Percentiles rank a stretch among this genome's conserved stretches.
Evolutionary conservation across 2,329 filamentous ascomycete genomes (phyloP).

Genomic region (Mycosphaerella arachidis): DNA sequence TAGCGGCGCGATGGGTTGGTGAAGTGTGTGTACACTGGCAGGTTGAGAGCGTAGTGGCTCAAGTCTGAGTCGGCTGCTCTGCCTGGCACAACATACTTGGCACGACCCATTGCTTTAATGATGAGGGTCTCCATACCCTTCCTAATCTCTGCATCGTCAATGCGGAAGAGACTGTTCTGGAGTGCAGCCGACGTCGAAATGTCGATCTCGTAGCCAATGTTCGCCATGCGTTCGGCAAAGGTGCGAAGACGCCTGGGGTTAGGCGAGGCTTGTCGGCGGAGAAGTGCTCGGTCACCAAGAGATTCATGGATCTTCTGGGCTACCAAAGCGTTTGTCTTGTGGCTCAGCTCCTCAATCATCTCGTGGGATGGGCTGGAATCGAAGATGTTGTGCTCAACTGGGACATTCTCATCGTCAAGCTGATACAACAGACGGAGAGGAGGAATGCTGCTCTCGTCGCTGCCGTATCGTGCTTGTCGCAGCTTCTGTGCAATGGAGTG

Average conservation of each 20-base stretch:
- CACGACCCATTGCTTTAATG: slow-evolving; percentile 91
- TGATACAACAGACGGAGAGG: slow-evolving; percentile 86
- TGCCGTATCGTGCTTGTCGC: slow-evolving; percentile 76
- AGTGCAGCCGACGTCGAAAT: slow-evolving; percentile 82
- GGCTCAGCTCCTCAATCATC: slow-evolving; percentile 88
- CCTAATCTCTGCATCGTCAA: slow-evolving; percentile 81
- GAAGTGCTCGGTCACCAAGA: slow-evolving; percentile 85
- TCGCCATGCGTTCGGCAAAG: slow-evolving; percentile 88
- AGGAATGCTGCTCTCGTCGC: slow-evolving; percentile 71
- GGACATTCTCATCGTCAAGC: slow-evolving; percentile 95
- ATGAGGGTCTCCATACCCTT: slow-evolving; percentile 98
- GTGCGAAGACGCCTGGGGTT: slow-evolving; percentile 84
- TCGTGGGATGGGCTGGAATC: slow-evolving; percentile 85
- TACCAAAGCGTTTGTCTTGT: slow-evolving; percentile 87
- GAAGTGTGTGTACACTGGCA: slow-evolving; percentile 95
- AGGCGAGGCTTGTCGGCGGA: slow-evolving; percentile 79
- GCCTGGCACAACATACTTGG: slow-evolving; percentile 86
- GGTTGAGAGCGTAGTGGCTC: slow-evolving; percentile 86
- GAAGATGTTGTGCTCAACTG: slow-evolving; percentile 94
- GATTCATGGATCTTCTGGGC: slow-evolving; percentile 75
- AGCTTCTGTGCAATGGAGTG: slow-evolving; percentile 82
- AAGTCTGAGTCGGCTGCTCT: slow-evolving; percentile 72
- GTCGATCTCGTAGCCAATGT: slow-evolving; percentile 85
- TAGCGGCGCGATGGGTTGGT: slow-evolving; percentile 93
- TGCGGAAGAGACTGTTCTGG: slow-evolving; percentile 91